A percentile compares a stretch with the other conserved stretches of the same genome.
Conservation (phyloP, 768 basidiomycete genomes). For the Trichaptum fuscoviolaceum region DNA sequence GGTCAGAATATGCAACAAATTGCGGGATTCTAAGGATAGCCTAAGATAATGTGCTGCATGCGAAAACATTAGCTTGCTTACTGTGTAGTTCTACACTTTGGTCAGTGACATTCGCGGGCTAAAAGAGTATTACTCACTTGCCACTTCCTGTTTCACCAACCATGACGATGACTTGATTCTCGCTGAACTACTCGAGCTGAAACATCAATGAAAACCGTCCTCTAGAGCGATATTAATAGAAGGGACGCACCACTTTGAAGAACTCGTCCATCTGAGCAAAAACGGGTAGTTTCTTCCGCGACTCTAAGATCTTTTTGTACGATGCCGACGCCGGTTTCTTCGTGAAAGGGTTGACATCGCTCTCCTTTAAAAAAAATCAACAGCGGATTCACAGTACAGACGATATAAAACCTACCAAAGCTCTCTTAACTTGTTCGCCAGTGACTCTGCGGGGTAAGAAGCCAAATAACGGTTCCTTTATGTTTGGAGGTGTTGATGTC, state of each 20-base stretch:
- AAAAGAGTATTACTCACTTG: slow-evolving; percentile 52
- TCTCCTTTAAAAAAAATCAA: slow-evolving; percentile 45
- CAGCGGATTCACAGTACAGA: not conserved
- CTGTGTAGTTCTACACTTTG: not conserved
- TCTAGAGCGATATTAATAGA: not conserved
- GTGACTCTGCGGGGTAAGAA: slow-evolving; percentile 67
- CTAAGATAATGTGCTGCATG: not conserved
- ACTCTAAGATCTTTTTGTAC: slow-evolving; percentile 83
- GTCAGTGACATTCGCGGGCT: not conserved
- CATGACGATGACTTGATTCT: slow-evolving; percentile 83
- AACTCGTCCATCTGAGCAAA: slow-evolving; percentile 92
- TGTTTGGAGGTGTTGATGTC: slow-evolving; percentile 13
- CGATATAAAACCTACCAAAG: slow-evolving; percentile 50
- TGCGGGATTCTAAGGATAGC: slow-evolving; percentile 75
- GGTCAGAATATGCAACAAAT: slow-evolving; percentile 89
- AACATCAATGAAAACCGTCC: slow-evolving; percentile 5
- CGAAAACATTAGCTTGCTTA: not conserved
- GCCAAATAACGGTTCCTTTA: slow-evolving; percentile 63
- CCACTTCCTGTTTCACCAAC: slow-evolving; percentile 95
- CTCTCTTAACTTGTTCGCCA: slow-evolving; percentile 57
- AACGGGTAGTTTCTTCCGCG: slow-evolving; percentile 86
- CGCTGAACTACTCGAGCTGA: slow-evolving; percentile 5
- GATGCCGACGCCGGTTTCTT: slow-evolving; percentile 66
- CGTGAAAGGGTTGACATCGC: slow-evolving; percentile 86
- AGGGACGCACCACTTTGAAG: slow-evolving; percentile 68